Percentiles rank a stretch among this genome's conserved stretches.
These are phyloP conservation scores for Lepidium campestre DNA, from an alignment of 441 rosid species.

Conservation along the genomic window DNA sequence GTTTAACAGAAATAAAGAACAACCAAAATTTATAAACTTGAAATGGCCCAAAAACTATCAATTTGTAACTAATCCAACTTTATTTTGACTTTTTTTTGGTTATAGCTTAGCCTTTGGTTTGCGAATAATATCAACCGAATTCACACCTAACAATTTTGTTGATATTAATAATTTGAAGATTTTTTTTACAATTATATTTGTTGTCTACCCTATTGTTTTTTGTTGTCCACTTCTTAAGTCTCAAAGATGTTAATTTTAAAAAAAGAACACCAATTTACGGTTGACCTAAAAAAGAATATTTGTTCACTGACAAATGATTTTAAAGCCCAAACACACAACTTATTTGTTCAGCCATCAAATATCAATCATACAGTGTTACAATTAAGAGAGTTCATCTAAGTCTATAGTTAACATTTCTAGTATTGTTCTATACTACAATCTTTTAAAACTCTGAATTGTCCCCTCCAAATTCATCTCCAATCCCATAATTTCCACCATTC, in stretches of 20 bases:
- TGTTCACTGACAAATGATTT: too few relatives aligned
- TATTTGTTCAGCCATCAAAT: neutral
- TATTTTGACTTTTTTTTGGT: neutral
- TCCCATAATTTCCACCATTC: slow-evolving; percentile 51
- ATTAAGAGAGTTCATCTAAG: neutral
- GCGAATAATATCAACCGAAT: neutral
- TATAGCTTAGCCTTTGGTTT: neutral
- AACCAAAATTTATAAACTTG: neutral
- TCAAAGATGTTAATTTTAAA: neutral
- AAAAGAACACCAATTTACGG: neutral
- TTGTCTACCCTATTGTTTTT: neutral
- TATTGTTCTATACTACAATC: neutral
- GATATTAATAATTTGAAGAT: neutral
- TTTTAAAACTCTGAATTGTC: neutral
- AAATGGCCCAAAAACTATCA: neutral
- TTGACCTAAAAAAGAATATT: neutral
- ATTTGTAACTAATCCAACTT: neutral
- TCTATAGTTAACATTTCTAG: neutral
- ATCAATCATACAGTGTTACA: neutral
- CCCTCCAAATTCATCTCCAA: slow-evolving; percentile 50
- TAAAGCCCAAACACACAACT: neutral
- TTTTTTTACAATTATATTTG: neutral
- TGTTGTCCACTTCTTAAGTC: neutral
- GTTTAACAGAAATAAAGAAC: neutral
- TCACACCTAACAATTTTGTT: neutral